These are phyloP conservation scores for Sanghuangporus baumii DNA, from an alignment of 1,284 basidiomycete species.

Conservation along the genomic window DNA sequence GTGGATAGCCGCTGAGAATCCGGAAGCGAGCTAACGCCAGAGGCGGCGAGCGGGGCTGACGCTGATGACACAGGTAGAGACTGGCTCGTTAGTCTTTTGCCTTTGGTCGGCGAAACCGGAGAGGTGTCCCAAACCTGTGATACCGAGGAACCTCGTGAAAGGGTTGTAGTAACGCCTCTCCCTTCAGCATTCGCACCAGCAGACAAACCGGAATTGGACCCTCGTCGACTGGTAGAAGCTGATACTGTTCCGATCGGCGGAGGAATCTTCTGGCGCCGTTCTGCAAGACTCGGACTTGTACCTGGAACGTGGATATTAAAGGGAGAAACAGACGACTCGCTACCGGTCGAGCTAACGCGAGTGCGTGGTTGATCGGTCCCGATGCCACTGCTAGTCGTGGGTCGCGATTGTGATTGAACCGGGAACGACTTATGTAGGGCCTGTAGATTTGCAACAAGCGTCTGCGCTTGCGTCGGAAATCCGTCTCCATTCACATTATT, in stretches of 20 bases:
- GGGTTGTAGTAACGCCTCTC: not conserved
- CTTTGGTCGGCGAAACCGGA: not conserved
- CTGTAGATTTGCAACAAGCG: not conserved
- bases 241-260: conserved; percentile 2
- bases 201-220: not conserved
- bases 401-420: not conserved
- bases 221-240: conserved; percentile 1
- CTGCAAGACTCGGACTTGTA: conserved; percentile 1
- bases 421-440: not conserved
- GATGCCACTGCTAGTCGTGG: not conserved
- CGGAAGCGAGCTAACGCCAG: not conserved
- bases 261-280: conserved; percentile 6
- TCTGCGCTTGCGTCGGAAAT: not conserved
- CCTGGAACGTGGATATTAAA: not conserved
- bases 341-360: not conserved
- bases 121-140: not conserved
- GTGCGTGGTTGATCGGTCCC: not conserved
- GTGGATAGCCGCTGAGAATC: not conserved
- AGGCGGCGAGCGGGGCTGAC: not conserved
- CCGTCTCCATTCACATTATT: not conserved
- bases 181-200: not conserved
- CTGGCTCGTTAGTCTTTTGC: not conserved
- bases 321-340: conserved; percentile 1
- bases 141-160: not conserved
- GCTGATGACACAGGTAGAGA: conserved; percentile 2